Evolutionary conservation across 2,329 filamentous ascomycete genomes (phyloP), one percentile per base, ranked within the genome.

Genomic region (Myriosclerotinia duriaeana): DNA sequence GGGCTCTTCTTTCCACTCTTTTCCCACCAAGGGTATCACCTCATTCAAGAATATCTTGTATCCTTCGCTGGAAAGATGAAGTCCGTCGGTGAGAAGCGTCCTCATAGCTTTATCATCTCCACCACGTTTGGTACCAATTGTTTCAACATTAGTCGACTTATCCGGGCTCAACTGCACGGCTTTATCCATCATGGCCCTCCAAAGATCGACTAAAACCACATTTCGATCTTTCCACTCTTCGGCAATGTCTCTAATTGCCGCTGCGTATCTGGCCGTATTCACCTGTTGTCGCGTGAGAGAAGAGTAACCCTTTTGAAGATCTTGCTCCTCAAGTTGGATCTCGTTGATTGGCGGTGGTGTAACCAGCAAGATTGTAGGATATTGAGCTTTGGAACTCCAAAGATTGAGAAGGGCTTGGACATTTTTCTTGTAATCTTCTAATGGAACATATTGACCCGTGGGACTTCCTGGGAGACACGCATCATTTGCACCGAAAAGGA

Each of bases 401-500:
- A 97, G 91, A 3, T 82, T 86, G 73, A 96, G 79, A 72, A 98
- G 92, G 36, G 80, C 81, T 70, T 78, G 82, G 58, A 97, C 79
- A 74, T 97, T 96, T 65, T 84, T 78, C 76, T 85, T 87, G 80
- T 92, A 98, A 68, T 87, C 53, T 0, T 88, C 83, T n/a, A 97
- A 78, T 0, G 91, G 86, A 9, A 98, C 85, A 76, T 94, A 87
- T 78, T 98, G 95, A 12, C 82, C 81, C 61, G 86, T 87, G 38
- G 64, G 55, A 53, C 54, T 17, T 48, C 85, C 80, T 4, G 87
- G 84, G 4, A 96, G 77, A 65, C 88, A 88, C 4, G 94, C 89
- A 78, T 98, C 95, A 76, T 99, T 98, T 72, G 95, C 92, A 22
- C 95, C 95, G 68, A 97, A 88, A 71, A 96, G 89, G 67, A 97